Evolutionary conservation across 208 protist species (phyloP).

Genomic region (Crithidia bombi): DNA sequence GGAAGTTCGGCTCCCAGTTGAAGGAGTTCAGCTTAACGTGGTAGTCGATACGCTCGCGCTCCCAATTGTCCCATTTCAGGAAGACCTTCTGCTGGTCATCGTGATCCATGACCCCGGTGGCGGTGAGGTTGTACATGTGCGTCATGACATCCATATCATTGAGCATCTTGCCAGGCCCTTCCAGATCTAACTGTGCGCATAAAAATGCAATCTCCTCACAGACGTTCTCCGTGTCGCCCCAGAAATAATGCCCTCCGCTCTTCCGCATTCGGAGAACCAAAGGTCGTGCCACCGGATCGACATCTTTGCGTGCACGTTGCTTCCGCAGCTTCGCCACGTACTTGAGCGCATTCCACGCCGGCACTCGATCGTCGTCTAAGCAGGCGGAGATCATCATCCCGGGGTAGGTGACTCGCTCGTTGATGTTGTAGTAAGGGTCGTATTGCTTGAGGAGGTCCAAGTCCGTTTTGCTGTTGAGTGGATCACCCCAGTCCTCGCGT

Average conservation of each 20-base stretch:
- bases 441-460: constrained; percentile 71
- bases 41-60: constrained; percentile 91
- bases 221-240: constrained; percentile 80
- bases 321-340: constrained; percentile 89
- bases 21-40: constrained; percentile 89
- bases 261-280: constrained; percentile 72
- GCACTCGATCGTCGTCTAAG: constrained; percentile 91
- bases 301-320: constrained; percentile 67
- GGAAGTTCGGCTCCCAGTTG: constrained; percentile 89
- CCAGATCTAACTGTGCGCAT: constrained; percentile 82
- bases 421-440: constrained; percentile 93
- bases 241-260: constrained; percentile 85
- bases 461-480: constrained; percentile 76
- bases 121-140: constrained; percentile 90
- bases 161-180: constrained; percentile 80
- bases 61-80: constrained; percentile 93
- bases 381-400: constrained; percentile 92
- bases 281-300: constrained; percentile 77
- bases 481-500: constrained; percentile 95
- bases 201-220: constrained; percentile 91
- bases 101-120: constrained; percentile 89
- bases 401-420: constrained; percentile 88
- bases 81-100: constrained; percentile 90
- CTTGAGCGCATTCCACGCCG: constrained; percentile 90
- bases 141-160: constrained; percentile 95